Conservation (phyloP, 139 green algal genomes). For the Axilococcus clingmanii region DNA sequence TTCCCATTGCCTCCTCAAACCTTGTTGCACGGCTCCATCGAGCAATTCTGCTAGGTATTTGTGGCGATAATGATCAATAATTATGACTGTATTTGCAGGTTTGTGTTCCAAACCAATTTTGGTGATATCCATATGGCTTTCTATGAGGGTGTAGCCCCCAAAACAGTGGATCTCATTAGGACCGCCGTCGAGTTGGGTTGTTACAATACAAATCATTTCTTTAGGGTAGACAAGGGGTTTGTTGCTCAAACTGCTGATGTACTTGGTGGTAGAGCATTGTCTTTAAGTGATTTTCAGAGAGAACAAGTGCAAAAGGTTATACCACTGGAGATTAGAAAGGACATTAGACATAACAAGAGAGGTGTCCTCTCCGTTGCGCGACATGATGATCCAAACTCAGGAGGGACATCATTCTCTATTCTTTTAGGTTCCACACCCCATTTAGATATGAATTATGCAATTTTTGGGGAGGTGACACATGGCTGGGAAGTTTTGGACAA, state of each 20-base stretch:
- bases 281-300: slow-evolving; percentile 45
- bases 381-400: slow-evolving; percentile 70
- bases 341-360: slow-evolving; percentile 49
- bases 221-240: slow-evolving; percentile 81
- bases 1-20: too few species aligned
- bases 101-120: slow-evolving; percentile 49
- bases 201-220: slow-evolving; percentile 81
- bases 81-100: too few species aligned
- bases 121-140: slow-evolving; percentile 76
- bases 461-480: slow-evolving; percentile 55
- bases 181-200: slow-evolving; percentile 50
- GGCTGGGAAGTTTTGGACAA: slow-evolving; percentile 65
- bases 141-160: slow-evolving; percentile 46
- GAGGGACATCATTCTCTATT: slow-evolving; percentile 72
- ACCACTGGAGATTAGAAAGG: slow-evolving; percentile 59
- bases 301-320: slow-evolving; percentile 49
- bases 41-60: too few species aligned
- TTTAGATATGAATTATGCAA: slow-evolving; percentile 74
- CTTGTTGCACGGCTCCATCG: too few species aligned
- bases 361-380: slow-evolving; percentile 76
- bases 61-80: too few species aligned
- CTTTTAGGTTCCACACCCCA: slow-evolving; percentile 71
- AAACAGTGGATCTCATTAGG: slow-evolving; percentile 70
- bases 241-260: slow-evolving; percentile 78
- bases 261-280: slow-evolving; percentile 29